Evolutionary conservation across 2,329 filamentous ascomycete species (phyloP).

Genomic region (Xylaria sp.): DNA sequence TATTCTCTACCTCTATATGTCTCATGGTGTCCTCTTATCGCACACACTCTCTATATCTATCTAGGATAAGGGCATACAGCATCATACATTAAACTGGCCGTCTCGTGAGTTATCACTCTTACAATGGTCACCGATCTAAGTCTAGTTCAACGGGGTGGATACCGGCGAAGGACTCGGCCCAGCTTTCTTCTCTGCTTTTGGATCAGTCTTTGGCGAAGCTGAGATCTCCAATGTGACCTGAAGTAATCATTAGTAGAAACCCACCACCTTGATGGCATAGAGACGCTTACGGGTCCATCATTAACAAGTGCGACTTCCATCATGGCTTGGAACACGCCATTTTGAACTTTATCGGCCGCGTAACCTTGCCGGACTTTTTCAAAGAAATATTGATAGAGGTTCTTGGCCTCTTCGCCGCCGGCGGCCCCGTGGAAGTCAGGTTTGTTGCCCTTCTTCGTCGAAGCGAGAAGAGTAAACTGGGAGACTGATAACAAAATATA

Average conservation of each 20-base stretch:
- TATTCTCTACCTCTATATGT: neutral
- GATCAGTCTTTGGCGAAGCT: constrained; percentile 31
- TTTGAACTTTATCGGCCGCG: constrained; percentile 75
- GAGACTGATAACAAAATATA: constrained; percentile 67
- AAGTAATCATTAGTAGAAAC: constrained; percentile 22
- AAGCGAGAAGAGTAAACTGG: constrained; percentile 92
- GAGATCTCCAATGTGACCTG: constrained; percentile 50
- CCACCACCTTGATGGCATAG: neutral
- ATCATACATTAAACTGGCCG: neutral
- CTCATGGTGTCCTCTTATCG: neutral
- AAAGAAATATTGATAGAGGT: constrained; percentile 84
- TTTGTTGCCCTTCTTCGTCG: constrained; percentile 94
- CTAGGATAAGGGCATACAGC: neutral
- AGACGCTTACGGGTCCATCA: constrained; percentile 68
- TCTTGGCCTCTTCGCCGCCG: constrained; percentile 75
- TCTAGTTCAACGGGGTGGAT: neutral
- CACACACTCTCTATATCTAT: neutral
- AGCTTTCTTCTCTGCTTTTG: constrained; percentile 20
- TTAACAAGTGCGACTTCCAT: constrained; percentile 97
- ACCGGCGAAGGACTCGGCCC: constrained; percentile 24
- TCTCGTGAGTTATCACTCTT: neutral
- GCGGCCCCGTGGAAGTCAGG: constrained; percentile 93
- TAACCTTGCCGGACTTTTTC: constrained; percentile 76
- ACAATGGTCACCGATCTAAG: neutral
- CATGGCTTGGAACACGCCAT: constrained; percentile 98